phyloP scores from a whole-genome alignment of 805 yeast species.

The Saccharomycopsis microspora region DNA sequence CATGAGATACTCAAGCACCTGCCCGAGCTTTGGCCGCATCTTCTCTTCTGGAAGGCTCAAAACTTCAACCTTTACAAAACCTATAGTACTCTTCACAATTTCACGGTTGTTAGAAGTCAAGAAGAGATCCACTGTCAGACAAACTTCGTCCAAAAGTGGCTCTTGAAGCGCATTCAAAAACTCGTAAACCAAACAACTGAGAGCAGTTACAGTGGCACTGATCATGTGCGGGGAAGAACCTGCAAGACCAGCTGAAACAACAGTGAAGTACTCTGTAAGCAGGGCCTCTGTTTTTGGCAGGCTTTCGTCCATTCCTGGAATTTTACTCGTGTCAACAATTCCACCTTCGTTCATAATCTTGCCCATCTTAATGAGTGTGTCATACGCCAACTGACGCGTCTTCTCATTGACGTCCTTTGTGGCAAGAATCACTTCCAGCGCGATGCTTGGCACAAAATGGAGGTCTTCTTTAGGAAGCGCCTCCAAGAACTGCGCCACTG shows the following conservation, averaged over 20 bases:
- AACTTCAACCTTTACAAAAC: conserved; percentile 85
- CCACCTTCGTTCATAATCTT: conserved; percentile 57
- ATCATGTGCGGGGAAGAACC: conserved; percentile 94
- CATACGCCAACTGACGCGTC: conserved; percentile 73
- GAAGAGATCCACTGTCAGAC: conserved; percentile 80
- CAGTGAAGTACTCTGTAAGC: conserved; percentile 75
- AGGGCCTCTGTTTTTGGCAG: conserved; percentile 59
- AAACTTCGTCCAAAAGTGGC: conserved; percentile 58
- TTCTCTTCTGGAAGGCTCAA: conserved; percentile 71
- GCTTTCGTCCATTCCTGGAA: conserved; percentile 53
- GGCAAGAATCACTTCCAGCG: conserved; percentile 81
- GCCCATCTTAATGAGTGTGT: conserved; percentile 71
- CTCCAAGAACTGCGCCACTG: conserved; percentile 50
- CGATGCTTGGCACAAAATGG: conserved; percentile 66
- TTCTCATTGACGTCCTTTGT: conserved; percentile 92
- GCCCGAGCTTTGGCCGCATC: conserved; percentile 54
- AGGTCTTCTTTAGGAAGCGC: conserved; percentile 45
- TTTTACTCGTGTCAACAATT: conserved; percentile 46
- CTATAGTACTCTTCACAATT: conserved; percentile 88
- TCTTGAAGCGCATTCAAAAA: conserved; percentile 55
- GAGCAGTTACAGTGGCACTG: conserved; percentile 88
- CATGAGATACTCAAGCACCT: conserved; percentile 60
- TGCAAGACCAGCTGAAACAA: conserved; percentile 93
- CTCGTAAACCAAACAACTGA: conserved; percentile 79
- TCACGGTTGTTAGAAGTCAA: conserved; percentile 86